Evolutionary conservation across 768 basidiomycete species (phyloP).

Genomic region (Saitozyma podzolica): DNA sequence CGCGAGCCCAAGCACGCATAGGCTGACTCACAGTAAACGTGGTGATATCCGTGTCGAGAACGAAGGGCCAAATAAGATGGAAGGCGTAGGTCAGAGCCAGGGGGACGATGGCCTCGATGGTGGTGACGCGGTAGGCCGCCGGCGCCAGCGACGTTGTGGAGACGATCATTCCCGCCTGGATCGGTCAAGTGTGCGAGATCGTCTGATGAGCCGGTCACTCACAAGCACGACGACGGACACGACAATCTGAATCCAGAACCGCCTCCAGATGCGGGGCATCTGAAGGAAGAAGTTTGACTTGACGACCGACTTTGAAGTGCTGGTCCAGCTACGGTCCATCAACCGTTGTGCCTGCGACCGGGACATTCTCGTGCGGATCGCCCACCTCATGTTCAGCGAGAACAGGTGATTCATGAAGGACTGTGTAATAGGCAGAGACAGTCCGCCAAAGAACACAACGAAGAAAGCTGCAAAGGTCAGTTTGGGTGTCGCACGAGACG

Average conservation of each 20-base stretch:
- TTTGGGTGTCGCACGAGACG: too few species aligned
- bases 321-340: slow-evolving; percentile 44
- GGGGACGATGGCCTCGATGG: slow-evolving; percentile 75
- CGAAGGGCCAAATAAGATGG: slow-evolving; percentile 60
- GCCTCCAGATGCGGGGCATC: slow-evolving; percentile 73
- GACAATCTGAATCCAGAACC: slow-evolving; percentile 65
- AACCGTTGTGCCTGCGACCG: background rate
- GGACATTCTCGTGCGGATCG: too few species aligned
- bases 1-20: too few species aligned
- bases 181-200: background rate
- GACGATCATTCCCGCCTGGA: slow-evolving; percentile 58
- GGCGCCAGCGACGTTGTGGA: slow-evolving; percentile 60
- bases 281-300: slow-evolving; percentile 85
- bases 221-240: slow-evolving; percentile 52
- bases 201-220: background rate
- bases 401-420: slow-evolving; percentile 61
- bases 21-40: slow-evolving; percentile 7
- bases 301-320: slow-evolving; percentile 80
- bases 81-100: slow-evolving; percentile 58
- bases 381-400: slow-evolving; percentile 64
- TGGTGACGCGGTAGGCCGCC: slow-evolving; percentile 62
- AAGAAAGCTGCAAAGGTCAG: slow-evolving; percentile 63
- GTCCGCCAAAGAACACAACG: slow-evolving; percentile 58
- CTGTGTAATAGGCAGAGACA: slow-evolving; percentile 67
- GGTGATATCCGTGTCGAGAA: slow-evolving; percentile 61